A percentile compares a stretch with the other conserved stretches of the same genome.
These are phyloP conservation scores for Exutisphaerella laricina DNA, from an alignment of 2,329 filamentous ascomycete species.

Conservation along the genomic window DNA sequence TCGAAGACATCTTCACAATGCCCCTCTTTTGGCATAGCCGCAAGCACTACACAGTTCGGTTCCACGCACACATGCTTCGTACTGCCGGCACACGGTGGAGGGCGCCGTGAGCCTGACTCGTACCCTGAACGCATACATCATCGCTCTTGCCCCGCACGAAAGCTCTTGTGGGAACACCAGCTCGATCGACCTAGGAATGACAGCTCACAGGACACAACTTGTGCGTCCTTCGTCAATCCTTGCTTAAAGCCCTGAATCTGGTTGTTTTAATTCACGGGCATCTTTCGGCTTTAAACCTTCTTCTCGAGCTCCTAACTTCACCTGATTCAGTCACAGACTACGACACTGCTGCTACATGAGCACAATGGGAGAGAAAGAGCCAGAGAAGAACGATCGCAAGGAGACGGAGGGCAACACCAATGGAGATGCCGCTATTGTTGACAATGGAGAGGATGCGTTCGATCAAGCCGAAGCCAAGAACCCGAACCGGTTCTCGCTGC, in stretches of 20 bases:
- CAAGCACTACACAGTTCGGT: too few relatives aligned
- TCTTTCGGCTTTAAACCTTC: neutral
- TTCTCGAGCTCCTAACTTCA: neutral
- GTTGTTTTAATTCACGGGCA: neutral
- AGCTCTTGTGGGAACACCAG: too few relatives aligned
- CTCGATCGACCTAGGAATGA: too few relatives aligned
- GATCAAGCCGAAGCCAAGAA: neutral
- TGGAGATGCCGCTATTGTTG: neutral
- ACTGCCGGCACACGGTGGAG: neutral
- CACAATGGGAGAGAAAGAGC: neutral
- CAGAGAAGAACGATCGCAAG: neutral
- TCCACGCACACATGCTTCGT: neutral
- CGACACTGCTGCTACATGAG: too few relatives aligned
- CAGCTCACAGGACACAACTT: neutral
- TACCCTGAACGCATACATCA: neutral
- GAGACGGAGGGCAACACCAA: neutral
- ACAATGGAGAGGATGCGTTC: neutral
- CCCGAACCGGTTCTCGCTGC: conserved; percentile 3
- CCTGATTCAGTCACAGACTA: neutral
- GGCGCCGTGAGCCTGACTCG: neutral
- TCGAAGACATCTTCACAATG: too few relatives aligned
- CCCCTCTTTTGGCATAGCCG: too few relatives aligned
- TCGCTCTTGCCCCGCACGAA: too few relatives aligned
- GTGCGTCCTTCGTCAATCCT: neutral
- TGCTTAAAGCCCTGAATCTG: neutral